Base-by-base conservation (phyloP, 164 flowering plant species). In the Kalanchoe fedtschenkoi region DNA sequence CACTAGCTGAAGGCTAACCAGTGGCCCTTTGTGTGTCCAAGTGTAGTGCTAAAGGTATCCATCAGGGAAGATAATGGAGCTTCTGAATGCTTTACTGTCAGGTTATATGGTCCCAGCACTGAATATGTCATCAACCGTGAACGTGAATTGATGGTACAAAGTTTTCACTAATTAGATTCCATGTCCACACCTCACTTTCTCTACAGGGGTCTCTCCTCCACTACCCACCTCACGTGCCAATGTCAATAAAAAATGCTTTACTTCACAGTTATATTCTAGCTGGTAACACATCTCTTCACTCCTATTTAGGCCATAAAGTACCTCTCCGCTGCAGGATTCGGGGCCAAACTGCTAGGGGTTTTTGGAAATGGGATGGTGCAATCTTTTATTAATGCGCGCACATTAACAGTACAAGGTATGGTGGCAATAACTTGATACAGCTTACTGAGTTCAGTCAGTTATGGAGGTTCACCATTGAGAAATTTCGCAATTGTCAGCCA, bases 281-380 rank as follows among this genome's bases (percentile, higher is more conserved):
- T 53, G 21, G 34, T 47, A 63, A 34, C 62, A 63, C 34, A 41
- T 66, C 26, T 5, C 8, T 35, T 15, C 47, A 38, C 58, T 63
- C 68, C 38, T 68, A 32, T 74, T 65, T 76, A 95, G 99, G 89
- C 99, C 34, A 84, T 91, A 71, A 75, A 74, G 62, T 76, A 85
- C 81, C 93, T 95, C 65, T 91, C 99, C 14, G 91, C 89, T 74
- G 99, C 97, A 62, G 99, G 99, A 70, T 95, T 95, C 82, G 99
- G 99, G 66, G 99, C 99, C 56, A 79, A 85, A 72, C 80, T 91
- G 79, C 86, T 88, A 62, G 99, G 87, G 62, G 75, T 86, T 62
- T 95, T 95, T 84, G 89, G 80, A 70, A 95, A 95, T 80, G 99
- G 99, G 70, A 95, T 88, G 99, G 95, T 89, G 60, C 99, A 95